These are phyloP conservation scores for Bromus sterilis DNA, from an alignment of 176 grass and related monocot genomes.

Conservation along the genomic window DNA sequence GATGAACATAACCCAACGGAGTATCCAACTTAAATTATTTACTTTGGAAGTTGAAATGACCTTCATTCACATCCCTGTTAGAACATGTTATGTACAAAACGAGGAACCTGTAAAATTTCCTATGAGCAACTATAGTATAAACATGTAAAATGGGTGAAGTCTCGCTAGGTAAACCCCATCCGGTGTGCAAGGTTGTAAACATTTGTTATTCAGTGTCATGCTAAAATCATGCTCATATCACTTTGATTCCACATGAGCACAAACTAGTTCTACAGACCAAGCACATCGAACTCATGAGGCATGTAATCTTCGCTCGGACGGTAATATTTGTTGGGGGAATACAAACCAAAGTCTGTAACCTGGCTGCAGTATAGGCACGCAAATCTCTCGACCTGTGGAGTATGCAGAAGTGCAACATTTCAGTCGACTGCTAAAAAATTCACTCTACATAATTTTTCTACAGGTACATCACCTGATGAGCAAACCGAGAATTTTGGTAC, in stretches of 20 bases:
- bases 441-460: neutral
- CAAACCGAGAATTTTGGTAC: slow-evolving; percentile 96
- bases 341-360: slow-evolving; percentile 80
- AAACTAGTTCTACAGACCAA: slow-evolving; percentile 38
- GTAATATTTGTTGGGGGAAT: slow-evolving; percentile 93
- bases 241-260: neutral
- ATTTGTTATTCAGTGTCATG: neutral
- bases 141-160: slow-evolving; percentile 15
- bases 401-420: neutral
- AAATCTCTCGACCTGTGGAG: slow-evolving; percentile 85
- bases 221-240: slow-evolving; percentile 19
- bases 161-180: neutral
- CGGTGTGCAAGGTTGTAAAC: neutral
- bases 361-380: slow-evolving; percentile 93
- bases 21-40: neutral
- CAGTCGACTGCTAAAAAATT: neutral
- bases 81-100: slow-evolving; percentile 6
- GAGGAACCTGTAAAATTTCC: neutral
- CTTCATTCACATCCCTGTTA: slow-evolving; percentile 5
- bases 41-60: neutral
- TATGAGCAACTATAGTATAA: slow-evolving; percentile 16
- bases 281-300: slow-evolving; percentile 91
- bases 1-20: neutral
- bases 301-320: slow-evolving; percentile 98
- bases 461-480: slow-evolving; percentile 68